Evolutionary conservation across 2,329 filamentous ascomycete species (phyloP).

Genomic region (Cladophialophora yegresii): DNA sequence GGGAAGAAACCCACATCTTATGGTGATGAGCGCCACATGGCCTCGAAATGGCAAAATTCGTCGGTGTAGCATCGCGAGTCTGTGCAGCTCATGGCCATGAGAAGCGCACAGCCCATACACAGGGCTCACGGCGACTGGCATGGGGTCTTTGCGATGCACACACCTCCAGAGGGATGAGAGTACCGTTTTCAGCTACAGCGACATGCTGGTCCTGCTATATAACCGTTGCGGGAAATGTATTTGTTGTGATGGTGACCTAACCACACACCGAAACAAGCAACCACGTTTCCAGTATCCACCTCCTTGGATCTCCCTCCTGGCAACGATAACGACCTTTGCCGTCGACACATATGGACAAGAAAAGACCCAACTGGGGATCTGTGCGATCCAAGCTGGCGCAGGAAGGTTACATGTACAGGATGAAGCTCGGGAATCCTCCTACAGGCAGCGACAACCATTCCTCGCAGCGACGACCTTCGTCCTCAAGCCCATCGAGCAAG

Average conservation of each 20-base stretch:
- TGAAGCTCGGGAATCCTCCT: constrained; percentile 15
- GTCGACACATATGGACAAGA: constrained; percentile 3
- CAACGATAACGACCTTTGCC: not conserved
- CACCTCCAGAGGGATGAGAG: not conserved
- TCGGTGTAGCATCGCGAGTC: not conserved
- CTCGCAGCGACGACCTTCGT: constrained; percentile 5
- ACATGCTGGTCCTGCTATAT: not conserved
- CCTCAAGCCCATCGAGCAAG: constrained; percentile 4
- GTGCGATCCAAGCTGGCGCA: constrained; percentile 13
- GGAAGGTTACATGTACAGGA: constrained; percentile 17
- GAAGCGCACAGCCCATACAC: not conserved
- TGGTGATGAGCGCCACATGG: not conserved
- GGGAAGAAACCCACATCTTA: constrained; percentile 4
- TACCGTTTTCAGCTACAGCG: not conserved
- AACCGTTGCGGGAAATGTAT: not conserved
- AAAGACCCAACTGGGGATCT: constrained; percentile 12
- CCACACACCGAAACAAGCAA: not conserved
- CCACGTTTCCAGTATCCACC: not conserved
- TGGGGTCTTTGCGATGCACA: not conserved
- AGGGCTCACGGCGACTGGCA: not conserved
- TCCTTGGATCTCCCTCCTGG: not conserved
- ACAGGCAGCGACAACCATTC: not conserved
- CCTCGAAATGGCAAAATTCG: constrained; percentile 3
- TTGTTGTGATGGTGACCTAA: not conserved
- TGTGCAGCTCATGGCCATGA: not conserved